phyloP scores from a whole-genome alignment of 163 green algal species.

The Smithsoniella earleae region DNA sequence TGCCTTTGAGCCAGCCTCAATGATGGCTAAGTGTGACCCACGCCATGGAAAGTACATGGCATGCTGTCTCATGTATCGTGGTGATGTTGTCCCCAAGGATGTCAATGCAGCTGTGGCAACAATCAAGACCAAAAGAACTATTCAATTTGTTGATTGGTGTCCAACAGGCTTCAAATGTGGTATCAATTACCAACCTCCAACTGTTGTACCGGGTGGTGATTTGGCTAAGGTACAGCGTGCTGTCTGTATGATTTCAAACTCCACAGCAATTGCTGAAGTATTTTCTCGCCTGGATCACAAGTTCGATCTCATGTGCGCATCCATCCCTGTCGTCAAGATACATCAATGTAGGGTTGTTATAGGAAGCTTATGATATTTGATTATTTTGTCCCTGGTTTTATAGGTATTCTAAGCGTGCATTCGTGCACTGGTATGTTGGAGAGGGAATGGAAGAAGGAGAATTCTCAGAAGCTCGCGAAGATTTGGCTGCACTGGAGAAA shows the following conservation, averaged over 20 bases:
- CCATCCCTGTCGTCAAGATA: not conserved
- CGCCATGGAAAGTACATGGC: constrained; percentile 64
- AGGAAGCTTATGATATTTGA: constrained; percentile 43
- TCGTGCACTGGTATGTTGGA: constrained; percentile 85
- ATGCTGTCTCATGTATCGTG: constrained; percentile 99
- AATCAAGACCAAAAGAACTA: constrained; percentile 65
- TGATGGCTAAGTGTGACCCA: constrained; percentile 66
- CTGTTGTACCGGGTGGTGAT: constrained; percentile 50
- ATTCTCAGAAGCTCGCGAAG: constrained; percentile 69
- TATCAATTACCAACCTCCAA: constrained; percentile 74
- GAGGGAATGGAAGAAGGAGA: constrained; percentile 39
- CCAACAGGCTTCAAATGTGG: constrained; percentile 85
- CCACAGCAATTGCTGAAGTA: constrained; percentile 83
- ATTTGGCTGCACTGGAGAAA: constrained; percentile 84
- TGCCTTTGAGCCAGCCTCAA: constrained; percentile 53
- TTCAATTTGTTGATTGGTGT: constrained; percentile 81
- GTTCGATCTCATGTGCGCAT: constrained; percentile 86
- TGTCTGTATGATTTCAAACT: constrained; percentile 95
- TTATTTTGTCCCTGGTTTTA: not conserved
- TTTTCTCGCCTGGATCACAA: constrained; percentile 91
- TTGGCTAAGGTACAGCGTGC: constrained; percentile 87
- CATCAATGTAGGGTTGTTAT: constrained; percentile 5
- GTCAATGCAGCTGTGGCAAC: constrained; percentile 57
- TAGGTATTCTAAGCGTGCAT: constrained; percentile 51
- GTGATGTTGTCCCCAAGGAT: constrained; percentile 92